Percentiles rank a stretch among this genome's conserved stretches.
These are phyloP conservation scores for Linanthus parryae DNA, from an alignment of 148 eudicot species.

Conservation along the genomic window DNA sequence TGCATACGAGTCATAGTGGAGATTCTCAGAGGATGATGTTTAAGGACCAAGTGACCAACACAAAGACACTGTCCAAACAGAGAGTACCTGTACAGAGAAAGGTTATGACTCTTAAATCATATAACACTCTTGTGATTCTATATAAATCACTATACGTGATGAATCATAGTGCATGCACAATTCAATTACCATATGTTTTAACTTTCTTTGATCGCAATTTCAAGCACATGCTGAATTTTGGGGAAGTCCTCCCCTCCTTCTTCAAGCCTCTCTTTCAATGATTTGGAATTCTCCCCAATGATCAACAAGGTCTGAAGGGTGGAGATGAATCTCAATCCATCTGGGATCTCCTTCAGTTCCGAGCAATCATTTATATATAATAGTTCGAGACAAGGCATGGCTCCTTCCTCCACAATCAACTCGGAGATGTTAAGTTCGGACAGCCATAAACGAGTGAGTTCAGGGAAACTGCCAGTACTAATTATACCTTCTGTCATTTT, in stretches of 20 bases:
- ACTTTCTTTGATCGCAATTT: too few relatives aligned
- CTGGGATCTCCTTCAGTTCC: conserved; percentile 16
- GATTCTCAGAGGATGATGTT: too few relatives aligned
- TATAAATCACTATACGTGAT: too few relatives aligned
- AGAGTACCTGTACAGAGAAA: too few relatives aligned
- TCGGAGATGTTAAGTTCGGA: neutral
- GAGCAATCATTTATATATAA: neutral
- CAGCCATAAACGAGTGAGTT: neutral
- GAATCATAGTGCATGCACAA: too few relatives aligned
- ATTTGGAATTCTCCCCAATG: neutral
- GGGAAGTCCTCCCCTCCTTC: conserved; percentile 12
- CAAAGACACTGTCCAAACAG: too few relatives aligned
- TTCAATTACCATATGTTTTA: too few relatives aligned
- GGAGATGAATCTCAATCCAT: conserved; percentile 12
- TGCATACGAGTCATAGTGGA: too few relatives aligned
- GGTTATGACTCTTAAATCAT: too few relatives aligned
- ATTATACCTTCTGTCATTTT: neutral
- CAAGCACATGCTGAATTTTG: conserved; percentile 13
- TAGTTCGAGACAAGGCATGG: neutral
- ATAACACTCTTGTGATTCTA: too few relatives aligned
- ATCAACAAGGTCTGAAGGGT: neutral
- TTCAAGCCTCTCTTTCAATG: conserved; percentile 7
- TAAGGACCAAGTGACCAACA: too few relatives aligned
- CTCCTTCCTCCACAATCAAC: neutral
- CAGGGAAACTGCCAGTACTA: neutral